Conservation (phyloP, 192 early-diverging fungal species). For the Dissophora globulifera region DNA sequence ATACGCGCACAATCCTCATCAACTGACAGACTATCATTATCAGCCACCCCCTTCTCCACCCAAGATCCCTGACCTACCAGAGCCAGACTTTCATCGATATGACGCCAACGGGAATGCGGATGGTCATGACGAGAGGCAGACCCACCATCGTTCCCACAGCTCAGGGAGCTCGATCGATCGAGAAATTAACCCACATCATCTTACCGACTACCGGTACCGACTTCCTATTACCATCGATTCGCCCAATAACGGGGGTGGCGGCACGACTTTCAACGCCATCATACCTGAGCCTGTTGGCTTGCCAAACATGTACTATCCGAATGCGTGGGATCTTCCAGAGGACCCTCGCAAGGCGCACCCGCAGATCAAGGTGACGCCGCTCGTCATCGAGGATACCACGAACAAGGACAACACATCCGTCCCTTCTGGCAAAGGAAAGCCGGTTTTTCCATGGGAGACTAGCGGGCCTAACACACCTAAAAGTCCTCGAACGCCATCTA, state of each 20-base stretch:
- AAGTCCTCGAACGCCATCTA: slow-evolving; percentile 22
- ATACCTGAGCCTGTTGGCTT: slow-evolving; percentile 49
- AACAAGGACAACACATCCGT: slow-evolving; percentile 20
- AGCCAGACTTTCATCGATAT: slow-evolving; percentile 24
- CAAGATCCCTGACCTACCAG: slow-evolving; percentile 31
- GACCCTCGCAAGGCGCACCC: slow-evolving; percentile 36
- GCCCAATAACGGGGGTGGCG: background rate
- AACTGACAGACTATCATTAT: slow-evolving; percentile 49
- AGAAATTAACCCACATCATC: slow-evolving; percentile 40
- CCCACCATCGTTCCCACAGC: slow-evolving; percentile 3
- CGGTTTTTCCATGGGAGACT: slow-evolving; percentile 46
- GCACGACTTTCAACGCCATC: slow-evolving; percentile 19
- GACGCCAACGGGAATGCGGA: background rate
- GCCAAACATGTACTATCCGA: slow-evolving; percentile 51
- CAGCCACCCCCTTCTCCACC: slow-evolving; percentile 34
- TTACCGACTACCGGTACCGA: slow-evolving; percentile 46
- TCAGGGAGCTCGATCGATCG: background rate
- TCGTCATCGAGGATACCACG: slow-evolving; percentile 23
- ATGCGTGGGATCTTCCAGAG: slow-evolving; percentile 47
- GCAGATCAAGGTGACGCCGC: background rate
- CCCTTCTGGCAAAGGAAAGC: slow-evolving; percentile 37
- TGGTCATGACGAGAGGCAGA: slow-evolving; percentile 21
- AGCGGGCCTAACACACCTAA: slow-evolving; percentile 8
- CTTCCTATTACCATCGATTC: slow-evolving; percentile 21
- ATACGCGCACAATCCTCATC: slow-evolving; percentile 38